phyloP scores from a whole-genome alignment of 345 rosid species.

The Pseudoturritis turrita region DNA sequence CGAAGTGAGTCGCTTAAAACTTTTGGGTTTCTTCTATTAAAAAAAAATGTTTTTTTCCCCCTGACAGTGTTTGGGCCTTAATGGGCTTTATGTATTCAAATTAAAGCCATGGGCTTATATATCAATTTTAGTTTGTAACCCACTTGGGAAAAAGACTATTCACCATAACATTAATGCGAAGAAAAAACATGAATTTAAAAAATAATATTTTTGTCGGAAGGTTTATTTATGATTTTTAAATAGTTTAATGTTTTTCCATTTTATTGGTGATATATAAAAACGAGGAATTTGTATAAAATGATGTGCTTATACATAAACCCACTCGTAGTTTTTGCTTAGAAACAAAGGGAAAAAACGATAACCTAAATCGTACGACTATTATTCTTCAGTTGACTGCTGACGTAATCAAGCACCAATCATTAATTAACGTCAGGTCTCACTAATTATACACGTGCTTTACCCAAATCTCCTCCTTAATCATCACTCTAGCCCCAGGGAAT shows the following conservation, averaged over 20 bases:
- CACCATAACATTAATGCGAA: too few species aligned
- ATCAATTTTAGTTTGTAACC: not conserved
- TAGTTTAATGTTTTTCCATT: not conserved
- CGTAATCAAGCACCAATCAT: slow-evolving; percentile 11
- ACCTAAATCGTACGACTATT: slow-evolving; percentile 6
- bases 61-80: not conserved
- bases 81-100: not conserved
- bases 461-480: slow-evolving; percentile 5
- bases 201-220: not conserved
- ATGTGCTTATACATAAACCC: not conserved
- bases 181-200: too few species aligned
- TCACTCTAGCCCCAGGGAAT: not conserved
- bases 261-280: not conserved
- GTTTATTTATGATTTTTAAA: not conserved
- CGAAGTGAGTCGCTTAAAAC: not conserved
- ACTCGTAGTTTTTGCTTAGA: slow-evolving; percentile 9
- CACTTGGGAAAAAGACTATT: too few species aligned
- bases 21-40: not conserved
- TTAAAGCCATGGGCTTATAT: not conserved
- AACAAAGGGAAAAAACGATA: slow-evolving; percentile 1
- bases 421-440: not conserved
- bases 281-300: not conserved
- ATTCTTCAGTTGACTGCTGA: slow-evolving; percentile 4
- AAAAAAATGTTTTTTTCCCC: not conserved
- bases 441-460: slow-evolving; percentile 16